These are phyloP conservation scores for Plasmodium gonderi DNA, from an alignment of 169 alveolate genomes.

Conservation along the genomic window DNA sequence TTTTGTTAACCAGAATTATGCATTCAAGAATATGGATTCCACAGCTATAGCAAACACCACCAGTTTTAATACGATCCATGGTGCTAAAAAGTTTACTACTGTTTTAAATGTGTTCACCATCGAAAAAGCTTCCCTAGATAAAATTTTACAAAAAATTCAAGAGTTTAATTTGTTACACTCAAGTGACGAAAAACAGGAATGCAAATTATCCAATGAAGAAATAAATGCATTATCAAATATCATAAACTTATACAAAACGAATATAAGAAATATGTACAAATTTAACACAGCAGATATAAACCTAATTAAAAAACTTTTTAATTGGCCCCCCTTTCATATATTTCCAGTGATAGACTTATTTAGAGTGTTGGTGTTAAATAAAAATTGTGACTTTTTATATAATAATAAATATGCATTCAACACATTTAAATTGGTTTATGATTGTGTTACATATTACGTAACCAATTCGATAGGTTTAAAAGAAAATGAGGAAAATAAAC, in stretches of 20 bases:
- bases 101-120: slow-evolving; percentile 45
- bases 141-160: slow-evolving; percentile 53
- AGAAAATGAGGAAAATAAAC: slow-evolving; percentile 27
- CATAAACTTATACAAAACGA: slow-evolving; percentile 17
- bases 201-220: slow-evolving; percentile 27
- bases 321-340: slow-evolving; percentile 39
- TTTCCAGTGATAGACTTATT: slow-evolving; percentile 61
- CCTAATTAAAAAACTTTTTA: slow-evolving; percentile 28
- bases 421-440: slow-evolving; percentile 52
- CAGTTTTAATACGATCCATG: not conserved
- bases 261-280: slow-evolving; percentile 19
- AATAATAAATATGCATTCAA: slow-evolving; percentile 55
- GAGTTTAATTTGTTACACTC: slow-evolving; percentile 13
- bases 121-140: slow-evolving; percentile 58
- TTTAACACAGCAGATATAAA: slow-evolving; percentile 62
- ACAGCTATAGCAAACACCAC: not conserved
- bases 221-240: slow-evolving; percentile 32
- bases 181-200: not conserved
- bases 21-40: not conserved
- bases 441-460: slow-evolving; percentile 42
- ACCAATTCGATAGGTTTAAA: not conserved
- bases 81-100: slow-evolving; percentile 20
- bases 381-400: slow-evolving; percentile 47
- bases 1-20: slow-evolving; percentile 56
- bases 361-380: slow-evolving; percentile 46